These are phyloP conservation scores for Trichosanthes cucumerina DNA, from an alignment of 306 rosid genomes.

Conservation along the genomic window DNA sequence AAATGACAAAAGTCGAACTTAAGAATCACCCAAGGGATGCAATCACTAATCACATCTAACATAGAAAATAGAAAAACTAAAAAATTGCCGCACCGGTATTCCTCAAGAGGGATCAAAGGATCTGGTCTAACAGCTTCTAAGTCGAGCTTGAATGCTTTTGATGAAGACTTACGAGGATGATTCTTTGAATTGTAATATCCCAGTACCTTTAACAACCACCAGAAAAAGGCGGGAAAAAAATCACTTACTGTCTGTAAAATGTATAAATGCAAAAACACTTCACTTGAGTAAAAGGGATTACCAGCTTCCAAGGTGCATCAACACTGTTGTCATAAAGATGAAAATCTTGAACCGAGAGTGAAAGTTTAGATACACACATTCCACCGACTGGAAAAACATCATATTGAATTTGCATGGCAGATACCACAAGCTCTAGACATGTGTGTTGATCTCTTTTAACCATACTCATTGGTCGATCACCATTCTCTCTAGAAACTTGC, in stretches of 20 bases:
- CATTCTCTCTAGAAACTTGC: conserved; percentile 30
- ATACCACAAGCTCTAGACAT: conserved; percentile 52
- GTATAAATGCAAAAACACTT: not conserved
- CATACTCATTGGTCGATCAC: conserved; percentile 20
- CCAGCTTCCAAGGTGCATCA: conserved; percentile 94
- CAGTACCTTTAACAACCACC: conserved; percentile 46
- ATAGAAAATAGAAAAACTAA: not conserved
- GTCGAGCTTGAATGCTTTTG: conserved; percentile 84
- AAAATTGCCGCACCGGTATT: conserved; percentile 52
- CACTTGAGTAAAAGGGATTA: conserved; percentile 19
- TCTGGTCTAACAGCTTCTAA: conserved; percentile 95
- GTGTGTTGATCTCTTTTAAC: conserved; percentile 45
- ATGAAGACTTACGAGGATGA: conserved; percentile 71
- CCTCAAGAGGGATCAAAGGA: conserved; percentile 92
- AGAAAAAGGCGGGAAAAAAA: conserved; percentile 13
- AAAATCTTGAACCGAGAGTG: conserved; percentile 70
- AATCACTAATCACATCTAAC: not conserved
- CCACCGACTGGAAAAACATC: conserved; percentile 71
- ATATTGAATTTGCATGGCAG: conserved; percentile 68
- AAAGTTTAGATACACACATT: conserved; percentile 53
- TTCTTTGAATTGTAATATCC: conserved; percentile 77
- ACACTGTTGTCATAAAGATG: conserved; percentile 62
- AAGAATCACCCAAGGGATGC: not conserved
- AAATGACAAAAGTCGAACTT: not conserved
- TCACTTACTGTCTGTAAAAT: conserved; percentile 3